Evolutionary conservation across 140 eudicot species (phyloP), one percentile per base, ranked within the genome.

Genomic region (Cichorium intybus): DNA sequence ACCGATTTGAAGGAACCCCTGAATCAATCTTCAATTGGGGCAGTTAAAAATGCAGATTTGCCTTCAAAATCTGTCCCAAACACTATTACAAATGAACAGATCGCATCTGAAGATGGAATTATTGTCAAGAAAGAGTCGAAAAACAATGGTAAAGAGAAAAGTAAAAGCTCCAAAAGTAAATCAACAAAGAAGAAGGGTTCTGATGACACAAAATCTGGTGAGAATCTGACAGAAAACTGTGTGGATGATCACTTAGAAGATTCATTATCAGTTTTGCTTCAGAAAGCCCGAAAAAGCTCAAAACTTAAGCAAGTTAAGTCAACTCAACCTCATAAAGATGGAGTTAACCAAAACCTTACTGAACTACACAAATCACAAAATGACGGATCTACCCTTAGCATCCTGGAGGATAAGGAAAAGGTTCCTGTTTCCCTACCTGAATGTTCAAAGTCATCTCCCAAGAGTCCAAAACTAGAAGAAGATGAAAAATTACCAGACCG

Each of bases 241-340:
- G 43, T 51, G 22, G 82, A 78, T 33, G 88, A 76, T 26, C 67
- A 52, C 76, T 65, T 77, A 62, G 93, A 77, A 49, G 99, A 86
- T 74, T 85, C 95, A 0, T 57, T 88, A 51, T 92, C 95, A 6
- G 70, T 71, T 64, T 85, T 81, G 31, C 56, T 22, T 35, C 75
- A 65, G 78, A 90, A 83, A 77, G 76, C 83, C 26, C 84, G 72
- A 7, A 63, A 70, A 60, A 34, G 52, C 53, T 61, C 75, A 11
- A 76, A 56, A 56, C 67, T 39, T 35, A 87, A 84, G 71, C 70
- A 58, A 53, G 73, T 37, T 53, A 75, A 60, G 83, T 59, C 63
- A 24, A 51, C 20, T 75, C 50, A 66, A 62, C 62, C 52, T 58
- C 43, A 64, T 20, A 47, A 50, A 46, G 82, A 79, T 62, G 92